phyloP scores from a whole-genome alignment of 257 asterid genomes.

The Lycium barbarum region DNA sequence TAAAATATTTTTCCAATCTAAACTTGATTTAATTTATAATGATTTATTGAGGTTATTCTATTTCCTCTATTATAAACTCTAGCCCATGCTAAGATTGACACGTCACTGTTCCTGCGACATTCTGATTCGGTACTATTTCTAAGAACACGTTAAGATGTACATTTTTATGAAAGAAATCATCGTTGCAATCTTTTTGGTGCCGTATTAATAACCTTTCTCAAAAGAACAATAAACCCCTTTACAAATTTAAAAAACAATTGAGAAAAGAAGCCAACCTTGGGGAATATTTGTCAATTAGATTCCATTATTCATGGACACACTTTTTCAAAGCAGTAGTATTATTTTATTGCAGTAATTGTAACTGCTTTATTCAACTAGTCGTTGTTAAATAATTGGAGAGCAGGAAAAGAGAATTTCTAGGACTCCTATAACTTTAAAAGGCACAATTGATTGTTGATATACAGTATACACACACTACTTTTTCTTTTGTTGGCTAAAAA shows the following conservation, averaged over 20 bases:
- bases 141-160: constrained; percentile 9
- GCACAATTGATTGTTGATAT: constrained; percentile 25
- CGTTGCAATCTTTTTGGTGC: background rate
- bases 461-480: constrained; percentile 30
- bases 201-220: background rate
- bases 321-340: background rate
- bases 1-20: background rate
- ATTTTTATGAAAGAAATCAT: background rate
- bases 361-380: constrained; percentile 10
- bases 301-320: constrained; percentile 28
- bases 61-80: background rate
- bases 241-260: background rate
- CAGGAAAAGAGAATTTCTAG: constrained; percentile 35
- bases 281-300: constrained; percentile 12
- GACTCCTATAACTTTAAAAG: constrained; percentile 10
- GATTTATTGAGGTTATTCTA: background rate
- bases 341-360: constrained; percentile 12
- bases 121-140: background rate
- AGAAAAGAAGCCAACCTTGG: background rate
- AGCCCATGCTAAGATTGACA: background rate
- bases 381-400: constrained; percentile 30
- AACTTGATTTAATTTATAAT: background rate
- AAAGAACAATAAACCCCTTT: constrained; percentile 25
- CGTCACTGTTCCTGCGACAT: background rate
- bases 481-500: constrained; percentile 42